Conservation (phyloP, 2,329 filamentous ascomycete species). For the Thelonectria discophora region DNA sequence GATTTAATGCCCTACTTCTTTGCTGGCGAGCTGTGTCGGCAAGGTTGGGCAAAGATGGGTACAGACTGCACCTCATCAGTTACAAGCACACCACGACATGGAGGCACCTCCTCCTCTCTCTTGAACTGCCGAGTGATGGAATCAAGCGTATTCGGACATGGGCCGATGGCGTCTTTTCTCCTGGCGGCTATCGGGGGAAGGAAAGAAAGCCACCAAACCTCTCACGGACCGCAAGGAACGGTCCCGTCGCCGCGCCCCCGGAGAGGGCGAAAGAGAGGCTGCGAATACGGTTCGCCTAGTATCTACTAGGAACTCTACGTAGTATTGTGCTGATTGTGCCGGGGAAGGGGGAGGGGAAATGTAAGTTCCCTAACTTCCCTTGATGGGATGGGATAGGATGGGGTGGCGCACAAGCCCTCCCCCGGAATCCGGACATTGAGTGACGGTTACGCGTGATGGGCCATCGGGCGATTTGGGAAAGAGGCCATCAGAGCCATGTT, state of each 20-base stretch:
- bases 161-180: constrained; percentile 28
- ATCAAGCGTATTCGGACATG: constrained; percentile 18
- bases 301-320: background rate
- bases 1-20: too few relatives aligned
- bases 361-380: background rate
- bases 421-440: constrained; percentile 14
- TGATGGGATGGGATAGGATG: background rate
- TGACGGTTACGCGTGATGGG: constrained; percentile 5
- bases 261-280: background rate
- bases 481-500: background rate
- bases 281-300: too few relatives aligned
- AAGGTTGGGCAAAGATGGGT: too few relatives aligned
- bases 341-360: background rate
- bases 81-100: too few relatives aligned
- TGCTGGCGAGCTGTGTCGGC: too few relatives aligned
- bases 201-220: background rate
- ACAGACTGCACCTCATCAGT: too few relatives aligned
- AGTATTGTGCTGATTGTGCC: constrained; percentile 10
- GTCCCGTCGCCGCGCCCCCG: background rate
- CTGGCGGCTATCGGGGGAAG: constrained; percentile 27
- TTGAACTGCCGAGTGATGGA: background rate
- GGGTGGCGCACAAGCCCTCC: constrained; percentile 19
- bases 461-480: constrained; percentile 12
- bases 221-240: constrained; percentile 26
- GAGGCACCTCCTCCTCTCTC: background rate